Percentiles rank a stretch among this genome's conserved stretches.
Evolutionary conservation across 768 basidiomycete genomes (phyloP).

Genomic region (Royoungia palumana): DNA sequence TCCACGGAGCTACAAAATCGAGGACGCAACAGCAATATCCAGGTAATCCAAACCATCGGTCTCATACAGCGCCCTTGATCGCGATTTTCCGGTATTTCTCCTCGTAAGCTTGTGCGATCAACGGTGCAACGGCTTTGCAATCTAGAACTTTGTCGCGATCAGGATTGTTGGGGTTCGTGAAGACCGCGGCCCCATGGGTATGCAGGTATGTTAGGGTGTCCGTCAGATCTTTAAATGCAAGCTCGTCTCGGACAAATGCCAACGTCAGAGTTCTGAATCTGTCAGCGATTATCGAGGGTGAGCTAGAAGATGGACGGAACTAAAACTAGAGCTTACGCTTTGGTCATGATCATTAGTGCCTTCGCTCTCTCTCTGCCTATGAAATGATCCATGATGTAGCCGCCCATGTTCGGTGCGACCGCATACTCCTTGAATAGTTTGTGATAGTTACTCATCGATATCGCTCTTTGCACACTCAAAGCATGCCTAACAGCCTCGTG

Average conservation of each 20-base stretch:
- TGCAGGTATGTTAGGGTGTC: constrained; percentile 67
- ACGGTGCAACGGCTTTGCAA: constrained; percentile 58
- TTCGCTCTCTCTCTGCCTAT: constrained; percentile 85
- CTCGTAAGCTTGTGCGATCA: constrained; percentile 64
- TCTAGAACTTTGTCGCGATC: constrained; percentile 68
- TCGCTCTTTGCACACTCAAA: constrained; percentile 80
- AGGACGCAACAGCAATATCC: constrained; percentile 3
- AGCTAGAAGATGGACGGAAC: neutral
- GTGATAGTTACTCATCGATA: constrained; percentile 94
- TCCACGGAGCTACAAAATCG: constrained; percentile 12
- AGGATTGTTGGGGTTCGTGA: constrained; percentile 57
- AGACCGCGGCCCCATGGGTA: constrained; percentile 64
- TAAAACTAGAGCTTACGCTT: constrained; percentile 63
- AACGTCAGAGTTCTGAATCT: constrained; percentile 86
- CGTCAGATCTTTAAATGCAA: constrained; percentile 72
- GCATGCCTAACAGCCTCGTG: constrained; percentile 83
- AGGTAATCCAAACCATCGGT: constrained; percentile 2
- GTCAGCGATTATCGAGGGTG: constrained; percentile 5
- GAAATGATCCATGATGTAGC: constrained; percentile 99
- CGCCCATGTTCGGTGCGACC: constrained; percentile 93
- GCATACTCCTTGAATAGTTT: constrained; percentile 82
- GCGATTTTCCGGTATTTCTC: constrained; percentile 82
- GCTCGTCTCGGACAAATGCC: constrained; percentile 70
- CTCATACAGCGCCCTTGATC: constrained; percentile 89
- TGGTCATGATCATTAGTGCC: constrained; percentile 86